These are phyloP conservation scores for Balakata baccata DNA, from an alignment of 345 rosid genomes.

Conservation along the genomic window DNA sequence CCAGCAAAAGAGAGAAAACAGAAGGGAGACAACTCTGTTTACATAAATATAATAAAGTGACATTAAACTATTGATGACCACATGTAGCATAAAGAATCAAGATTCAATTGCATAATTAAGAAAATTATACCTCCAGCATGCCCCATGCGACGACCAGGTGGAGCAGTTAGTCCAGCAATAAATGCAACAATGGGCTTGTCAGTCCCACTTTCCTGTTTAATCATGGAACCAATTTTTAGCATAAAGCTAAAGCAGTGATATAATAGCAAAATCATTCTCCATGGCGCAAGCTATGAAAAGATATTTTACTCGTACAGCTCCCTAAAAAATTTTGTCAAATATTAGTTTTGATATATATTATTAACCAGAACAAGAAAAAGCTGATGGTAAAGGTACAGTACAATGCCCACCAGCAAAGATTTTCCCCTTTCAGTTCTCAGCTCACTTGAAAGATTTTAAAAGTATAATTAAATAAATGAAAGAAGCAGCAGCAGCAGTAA, in stretches of 20 bases:
- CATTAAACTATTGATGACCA: neutral
- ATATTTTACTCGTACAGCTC: neutral
- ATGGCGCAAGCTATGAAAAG: neutral
- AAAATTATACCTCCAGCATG: constrained; percentile 88
- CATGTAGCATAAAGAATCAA: neutral
- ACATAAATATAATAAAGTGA: neutral
- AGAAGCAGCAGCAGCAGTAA: neutral
- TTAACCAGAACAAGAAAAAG: neutral
- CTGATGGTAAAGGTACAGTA: neutral
- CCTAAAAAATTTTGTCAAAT: neutral
- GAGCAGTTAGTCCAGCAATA: constrained; percentile 97
- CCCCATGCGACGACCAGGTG: constrained; percentile 99
- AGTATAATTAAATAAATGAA: neutral
- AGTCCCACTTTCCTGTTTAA: constrained; percentile 86
- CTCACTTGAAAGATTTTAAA: neutral
- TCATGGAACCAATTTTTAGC: constrained; percentile 9
- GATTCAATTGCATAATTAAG: neutral
- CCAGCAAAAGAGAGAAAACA: neutral
- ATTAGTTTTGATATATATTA: neutral
- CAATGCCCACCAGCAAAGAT: neutral
- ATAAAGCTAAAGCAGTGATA: neutral
- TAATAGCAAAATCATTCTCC: neutral
- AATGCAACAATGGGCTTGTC: constrained; percentile 93
- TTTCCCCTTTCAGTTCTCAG: neutral
- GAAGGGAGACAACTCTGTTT: neutral